Conservation (phyloP, 345 rosid species). For the Citrus sp. region DNA sequence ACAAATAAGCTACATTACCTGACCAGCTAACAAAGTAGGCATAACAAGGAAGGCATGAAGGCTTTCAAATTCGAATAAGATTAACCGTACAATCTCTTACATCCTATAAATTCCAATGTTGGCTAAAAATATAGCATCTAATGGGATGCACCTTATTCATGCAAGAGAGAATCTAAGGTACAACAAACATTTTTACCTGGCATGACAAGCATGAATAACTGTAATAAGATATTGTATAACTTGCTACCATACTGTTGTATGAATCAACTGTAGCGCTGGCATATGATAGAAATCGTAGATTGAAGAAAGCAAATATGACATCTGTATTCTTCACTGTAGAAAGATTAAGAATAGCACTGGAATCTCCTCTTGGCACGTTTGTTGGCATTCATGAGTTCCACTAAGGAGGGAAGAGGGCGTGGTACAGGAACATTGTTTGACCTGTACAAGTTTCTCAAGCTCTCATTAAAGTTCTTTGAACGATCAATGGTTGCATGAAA, state of each 20-base stretch:
- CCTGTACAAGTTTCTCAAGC: slow-evolving; percentile 58
- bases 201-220: not conserved
- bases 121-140: not conserved
- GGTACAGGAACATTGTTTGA: slow-evolving; percentile 78
- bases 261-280: not conserved
- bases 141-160: not conserved
- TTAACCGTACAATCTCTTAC: not conserved
- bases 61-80: not conserved
- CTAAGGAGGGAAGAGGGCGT: slow-evolving; percentile 72
- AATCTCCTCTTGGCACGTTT: slow-evolving; percentile 45
- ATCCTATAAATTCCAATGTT: not conserved
- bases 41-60: no score
- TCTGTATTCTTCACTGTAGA: not conserved
- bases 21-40: not conserved
- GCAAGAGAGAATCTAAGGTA: not conserved
- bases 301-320: not conserved
- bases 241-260: not conserved
- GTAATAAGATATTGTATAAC: not conserved
- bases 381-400: slow-evolving; percentile 51
- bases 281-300: not conserved
- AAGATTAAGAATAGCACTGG: slow-evolving; percentile 8
- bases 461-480: slow-evolving; percentile 40
- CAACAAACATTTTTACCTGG: slow-evolving; percentile 7
- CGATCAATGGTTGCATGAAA: slow-evolving; percentile 26
- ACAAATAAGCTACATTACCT: not conserved